phyloP scores from a whole-genome alignment of 148 eudicot species.

The Persicaria tinctoria region DNA sequence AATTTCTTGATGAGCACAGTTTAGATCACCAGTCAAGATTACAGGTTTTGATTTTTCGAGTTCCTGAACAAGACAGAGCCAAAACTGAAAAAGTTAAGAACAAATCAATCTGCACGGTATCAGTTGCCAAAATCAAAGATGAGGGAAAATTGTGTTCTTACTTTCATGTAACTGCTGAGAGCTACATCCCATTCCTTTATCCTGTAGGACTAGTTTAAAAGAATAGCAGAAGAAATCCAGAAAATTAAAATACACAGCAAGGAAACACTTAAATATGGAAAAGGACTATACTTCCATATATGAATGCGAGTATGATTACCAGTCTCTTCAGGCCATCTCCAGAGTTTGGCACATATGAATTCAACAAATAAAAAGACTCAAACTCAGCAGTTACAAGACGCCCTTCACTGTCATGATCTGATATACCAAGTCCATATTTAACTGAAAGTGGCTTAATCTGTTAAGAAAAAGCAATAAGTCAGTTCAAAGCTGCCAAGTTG shows the following conservation, averaged over 20 bases:
- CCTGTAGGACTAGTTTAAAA: conserved; percentile 64
- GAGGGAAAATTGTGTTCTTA: conserved; percentile 29
- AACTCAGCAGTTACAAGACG: conserved; percentile 89
- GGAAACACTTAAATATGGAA: conserved; percentile 7
- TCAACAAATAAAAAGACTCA: conserved; percentile 62
- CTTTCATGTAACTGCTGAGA: conserved; percentile 81
- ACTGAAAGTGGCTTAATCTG: conserved; percentile 88
- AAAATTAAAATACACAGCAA: conserved; percentile 4
- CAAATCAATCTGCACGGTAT: background rate
- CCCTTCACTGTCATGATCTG: conserved; percentile 93
- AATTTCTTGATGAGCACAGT: conserved; percentile 95
- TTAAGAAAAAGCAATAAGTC: conserved; percentile 13
- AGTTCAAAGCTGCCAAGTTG: background rate
- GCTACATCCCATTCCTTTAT: conserved; percentile 77
- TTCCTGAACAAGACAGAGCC: conserved; percentile 46
- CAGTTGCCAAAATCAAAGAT: background rate
- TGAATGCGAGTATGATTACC: conserved; percentile 32
- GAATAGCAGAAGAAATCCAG: conserved; percentile 2
- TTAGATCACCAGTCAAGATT: conserved; percentile 85
- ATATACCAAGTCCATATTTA: conserved; percentile 73
- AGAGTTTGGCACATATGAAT: conserved; percentile 90
- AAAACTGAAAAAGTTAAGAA: background rate
- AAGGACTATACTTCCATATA: background rate
- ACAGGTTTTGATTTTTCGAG: conserved; percentile 94
- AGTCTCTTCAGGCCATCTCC: conserved; percentile 90